Conservation (phyloP, 345 rosid species). For the Rhizophora mangle region DNA sequence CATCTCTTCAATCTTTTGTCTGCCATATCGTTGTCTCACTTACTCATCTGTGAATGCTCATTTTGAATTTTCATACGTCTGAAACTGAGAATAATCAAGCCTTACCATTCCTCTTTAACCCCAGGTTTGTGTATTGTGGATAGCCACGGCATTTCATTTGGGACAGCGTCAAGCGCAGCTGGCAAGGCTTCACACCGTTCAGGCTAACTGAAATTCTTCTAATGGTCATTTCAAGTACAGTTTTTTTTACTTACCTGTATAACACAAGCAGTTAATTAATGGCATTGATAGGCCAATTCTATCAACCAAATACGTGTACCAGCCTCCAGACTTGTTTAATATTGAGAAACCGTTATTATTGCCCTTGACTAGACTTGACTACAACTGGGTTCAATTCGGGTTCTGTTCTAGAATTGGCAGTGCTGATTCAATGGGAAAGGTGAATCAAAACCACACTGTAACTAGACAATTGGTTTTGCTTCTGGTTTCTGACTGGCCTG, state of each 20-base stretch:
- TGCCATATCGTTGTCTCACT: not conserved
- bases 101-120: conserved; percentile 7
- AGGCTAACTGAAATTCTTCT: conserved; percentile 21
- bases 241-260: not conserved
- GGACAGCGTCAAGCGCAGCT: conserved; percentile 71
- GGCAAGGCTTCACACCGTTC: conserved; percentile 47
- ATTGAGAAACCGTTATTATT: no score
- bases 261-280: not conserved
- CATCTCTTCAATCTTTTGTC: not conserved
- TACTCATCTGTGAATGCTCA: no score
- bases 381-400: no score
- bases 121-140: conserved; percentile 75
- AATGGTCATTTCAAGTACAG: no score
- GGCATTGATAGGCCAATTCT: not conserved
- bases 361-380: no score
- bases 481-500: no score
- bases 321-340: no score
- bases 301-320: no score
- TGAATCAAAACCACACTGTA: no score
- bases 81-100: not conserved
- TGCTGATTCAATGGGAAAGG: no score
- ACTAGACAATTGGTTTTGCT: no score
- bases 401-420: no score
- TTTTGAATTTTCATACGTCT: not conserved
- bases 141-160: conserved; percentile 64